phyloP scores from a whole-genome alignment of 768 basidiomycete species.

The Crucibulum laeve region DNA sequence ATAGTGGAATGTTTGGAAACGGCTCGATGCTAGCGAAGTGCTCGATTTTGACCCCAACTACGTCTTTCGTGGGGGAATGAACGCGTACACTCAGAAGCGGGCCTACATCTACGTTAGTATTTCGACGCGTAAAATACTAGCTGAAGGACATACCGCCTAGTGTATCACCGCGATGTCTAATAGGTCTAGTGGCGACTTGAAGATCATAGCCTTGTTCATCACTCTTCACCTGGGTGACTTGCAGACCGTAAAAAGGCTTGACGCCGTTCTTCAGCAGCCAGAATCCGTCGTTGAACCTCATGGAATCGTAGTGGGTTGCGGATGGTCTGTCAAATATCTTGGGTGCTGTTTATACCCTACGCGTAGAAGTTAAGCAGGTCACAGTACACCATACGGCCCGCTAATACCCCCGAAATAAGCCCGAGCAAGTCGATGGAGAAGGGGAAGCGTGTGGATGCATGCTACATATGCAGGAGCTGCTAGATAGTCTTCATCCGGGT shows the following conservation, averaged over 20 bases:
- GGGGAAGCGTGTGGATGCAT: too few relatives aligned
- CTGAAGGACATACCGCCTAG: constrained; percentile 38
- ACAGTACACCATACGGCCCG: background rate
- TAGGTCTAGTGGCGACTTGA: constrained; percentile 56
- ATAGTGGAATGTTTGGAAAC: constrained; percentile 49
- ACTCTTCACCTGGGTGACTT: constrained; percentile 46
- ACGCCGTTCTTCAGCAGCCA: constrained; percentile 64
- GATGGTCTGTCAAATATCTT: background rate
- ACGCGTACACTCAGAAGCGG: constrained; percentile 48
- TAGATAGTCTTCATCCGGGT: too few relatives aligned
- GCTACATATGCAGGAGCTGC: too few relatives aligned
- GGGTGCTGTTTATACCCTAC: background rate
- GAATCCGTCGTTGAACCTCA: constrained; percentile 75
- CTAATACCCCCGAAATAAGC: background rate
- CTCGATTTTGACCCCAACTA: constrained; percentile 53
- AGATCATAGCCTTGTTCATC: constrained; percentile 48
- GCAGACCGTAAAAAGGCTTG: constrained; percentile 56
- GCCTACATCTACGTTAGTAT: constrained; percentile 21
- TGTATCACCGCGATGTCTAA: constrained; percentile 61
- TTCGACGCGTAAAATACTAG: constrained; percentile 12
- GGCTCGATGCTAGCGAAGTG: constrained; percentile 44
- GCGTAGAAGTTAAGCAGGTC: constrained; percentile 1
- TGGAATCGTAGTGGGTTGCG: constrained; percentile 15
- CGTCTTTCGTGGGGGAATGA: constrained; percentile 50
- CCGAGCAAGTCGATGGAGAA: background rate